Evolutionary conservation across 2,329 filamentous ascomycete genomes (phyloP).

Genomic region (Epichloe sibirici): DNA sequence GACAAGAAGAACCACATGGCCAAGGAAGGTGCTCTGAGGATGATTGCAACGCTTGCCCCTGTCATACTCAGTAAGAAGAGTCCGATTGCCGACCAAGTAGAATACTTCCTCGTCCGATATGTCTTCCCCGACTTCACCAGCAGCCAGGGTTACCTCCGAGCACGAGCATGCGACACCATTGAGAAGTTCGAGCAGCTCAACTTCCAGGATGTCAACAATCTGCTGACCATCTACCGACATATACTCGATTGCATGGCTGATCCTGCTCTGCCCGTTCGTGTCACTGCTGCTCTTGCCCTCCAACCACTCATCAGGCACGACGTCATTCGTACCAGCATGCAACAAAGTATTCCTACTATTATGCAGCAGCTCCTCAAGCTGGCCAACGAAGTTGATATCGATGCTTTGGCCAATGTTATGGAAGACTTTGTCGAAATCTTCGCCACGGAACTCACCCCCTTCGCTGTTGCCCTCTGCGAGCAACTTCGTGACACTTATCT

Average conservation of each 20-base stretch:
- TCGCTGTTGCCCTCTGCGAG: conserved; percentile 90
- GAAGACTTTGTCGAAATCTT: conserved; percentile 99
- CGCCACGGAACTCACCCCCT: conserved; percentile 90
- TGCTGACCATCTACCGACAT: conserved; percentile 91
- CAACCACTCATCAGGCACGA: conserved; percentile 95
- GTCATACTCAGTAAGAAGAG: conserved; percentile 98
- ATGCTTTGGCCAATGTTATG: conserved; percentile 96
- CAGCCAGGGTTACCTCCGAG: conserved; percentile 80
- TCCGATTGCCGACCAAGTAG: conserved; percentile 91
- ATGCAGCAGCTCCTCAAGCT: conserved; percentile 98
- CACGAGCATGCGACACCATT: conserved; percentile 89
- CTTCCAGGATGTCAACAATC: conserved; percentile 92
- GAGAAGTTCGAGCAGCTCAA: conserved; percentile 97
- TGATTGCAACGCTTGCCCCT: conserved; percentile 90
- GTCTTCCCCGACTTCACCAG: conserved; percentile 98
- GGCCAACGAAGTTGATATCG: conserved; percentile 95
- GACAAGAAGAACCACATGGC: conserved; percentile 87
- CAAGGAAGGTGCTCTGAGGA: conserved; percentile 90
- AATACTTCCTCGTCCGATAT: conserved; percentile 96
- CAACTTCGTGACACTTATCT: conserved; percentile 94
- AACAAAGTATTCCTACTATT: conserved; percentile 94
- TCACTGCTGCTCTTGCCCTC: conserved; percentile 84
- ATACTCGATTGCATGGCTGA: conserved; percentile 97
- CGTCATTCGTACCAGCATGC: conserved; percentile 87
- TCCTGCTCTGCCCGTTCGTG: conserved; percentile 79